Evolutionary conservation across 23 red algal genomes (phyloP).

Genomic region (Gracilaria vermiculophylla): DNA sequence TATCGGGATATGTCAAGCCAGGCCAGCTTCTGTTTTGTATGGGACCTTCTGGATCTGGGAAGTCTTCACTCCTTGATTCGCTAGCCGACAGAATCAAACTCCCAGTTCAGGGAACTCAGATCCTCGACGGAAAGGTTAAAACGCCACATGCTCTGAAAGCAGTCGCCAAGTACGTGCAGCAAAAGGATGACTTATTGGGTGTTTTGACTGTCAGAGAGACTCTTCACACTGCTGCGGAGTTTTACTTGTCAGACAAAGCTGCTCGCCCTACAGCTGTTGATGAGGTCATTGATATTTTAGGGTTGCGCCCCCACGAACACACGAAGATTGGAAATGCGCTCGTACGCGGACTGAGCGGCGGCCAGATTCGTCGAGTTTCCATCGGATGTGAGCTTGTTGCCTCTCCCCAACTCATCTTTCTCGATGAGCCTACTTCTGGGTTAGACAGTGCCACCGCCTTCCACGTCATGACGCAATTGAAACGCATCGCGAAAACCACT

Average conservation of each 20-base stretch:
- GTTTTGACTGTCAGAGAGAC: slow-evolving; percentile 81
- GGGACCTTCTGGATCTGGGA: slow-evolving; percentile 86
- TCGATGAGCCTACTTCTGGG: slow-evolving; percentile 89
- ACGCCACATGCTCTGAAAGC: slow-evolving; percentile 39
- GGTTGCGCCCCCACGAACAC: slow-evolving; percentile 44
- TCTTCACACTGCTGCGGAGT: slow-evolving; percentile 64
- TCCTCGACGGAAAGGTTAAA: slow-evolving; percentile 52
- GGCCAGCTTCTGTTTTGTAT: slow-evolving; percentile 93
- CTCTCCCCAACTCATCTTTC: slow-evolving; percentile 71
- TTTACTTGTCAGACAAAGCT: slow-evolving; percentile 12
- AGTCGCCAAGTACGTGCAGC: slow-evolving; percentile 75
- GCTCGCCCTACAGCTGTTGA: slow-evolving; percentile 43
- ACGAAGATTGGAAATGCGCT: slow-evolving; percentile 84
- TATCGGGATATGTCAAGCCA: slow-evolving; percentile 61
- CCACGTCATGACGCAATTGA: slow-evolving; percentile 66
- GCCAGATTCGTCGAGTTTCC: slow-evolving; percentile 83
- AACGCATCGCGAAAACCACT: slow-evolving; percentile 60
- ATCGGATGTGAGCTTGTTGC: slow-evolving; percentile 83
- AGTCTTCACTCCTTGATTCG: slow-evolving; percentile 74
- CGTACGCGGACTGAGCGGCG: slow-evolving; percentile 82
- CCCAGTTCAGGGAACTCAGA: slow-evolving; percentile 58
- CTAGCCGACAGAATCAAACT: slow-evolving; percentile 70
- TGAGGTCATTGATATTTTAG: slow-evolving; percentile 73
- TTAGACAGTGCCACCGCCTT: slow-evolving; percentile 83
- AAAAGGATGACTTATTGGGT: slow-evolving; percentile 75